Base-by-base conservation (phyloP, 2,329 filamentous ascomycete genomes). In the Talaromyces piceae region DNA sequence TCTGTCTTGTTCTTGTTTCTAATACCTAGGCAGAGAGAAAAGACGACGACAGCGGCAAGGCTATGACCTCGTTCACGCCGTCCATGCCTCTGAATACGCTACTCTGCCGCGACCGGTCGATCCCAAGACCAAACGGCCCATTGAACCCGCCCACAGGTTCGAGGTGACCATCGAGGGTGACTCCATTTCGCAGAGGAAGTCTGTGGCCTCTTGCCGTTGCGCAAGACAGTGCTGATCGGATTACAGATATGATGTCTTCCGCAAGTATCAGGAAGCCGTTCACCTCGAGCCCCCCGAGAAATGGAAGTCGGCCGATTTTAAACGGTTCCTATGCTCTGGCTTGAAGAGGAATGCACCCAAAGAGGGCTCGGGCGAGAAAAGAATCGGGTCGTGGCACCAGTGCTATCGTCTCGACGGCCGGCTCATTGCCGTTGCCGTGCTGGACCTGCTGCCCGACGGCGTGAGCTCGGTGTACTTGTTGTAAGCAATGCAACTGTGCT, bases 381-480 rank as follows among this genome's bases (percentile, higher is more conserved):
- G 69, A 55, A 58, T 75, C 4, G 74, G 74, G 0, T 76, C 74
- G 16, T 76, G 73, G 63, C 74, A 77, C 56, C 73, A 76, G 53
- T 76, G 73, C 57, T 77, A 77, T 55, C 69, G 74, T 25, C 57
- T 77, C 20, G 73, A 77, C 60, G 74, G 74, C 9, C 68, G 70
- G 48, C 62, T 77, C 41, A 68, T 77, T 49, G 74, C 74, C 1
- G 71, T 77, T 31, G 74, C 68, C 6, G 74, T 77, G 7, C 60
- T 77, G 45, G 74, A 77, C 52, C 56, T 77, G 22, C 59, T 76
- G 33, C 74, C 73, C 0, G 68, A 65, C 46, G 70, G 71, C 5
- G 67, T 77, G 16, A 77, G 74, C 61, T 75, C 73, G 3, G 74
- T 77, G 45, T 77, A 77, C 55, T 61, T 76, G 16, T 74, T 74